phyloP scores from a whole-genome alignment of 1,139 yeast genomes.

The Candida glucosophila region DNA sequence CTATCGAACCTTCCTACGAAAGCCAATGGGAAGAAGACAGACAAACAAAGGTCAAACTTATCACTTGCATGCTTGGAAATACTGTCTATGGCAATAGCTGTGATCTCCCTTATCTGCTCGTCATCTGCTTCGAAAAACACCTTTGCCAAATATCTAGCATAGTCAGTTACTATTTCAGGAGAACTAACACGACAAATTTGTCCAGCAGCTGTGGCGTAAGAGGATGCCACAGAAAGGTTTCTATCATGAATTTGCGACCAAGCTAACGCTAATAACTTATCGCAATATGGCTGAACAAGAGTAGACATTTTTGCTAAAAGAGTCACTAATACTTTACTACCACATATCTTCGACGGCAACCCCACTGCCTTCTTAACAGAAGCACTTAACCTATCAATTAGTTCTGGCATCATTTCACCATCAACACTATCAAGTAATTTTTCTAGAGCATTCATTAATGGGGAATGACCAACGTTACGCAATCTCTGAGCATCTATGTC shows the following conservation, averaged over 20 bases:
- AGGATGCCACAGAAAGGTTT: constrained; percentile 62
- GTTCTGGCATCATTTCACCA: constrained; percentile 40
- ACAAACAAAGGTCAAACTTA: constrained; percentile 52
- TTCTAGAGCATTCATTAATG: constrained; percentile 85
- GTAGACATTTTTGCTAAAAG: constrained; percentile 52
- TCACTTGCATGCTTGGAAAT: constrained; percentile 68
- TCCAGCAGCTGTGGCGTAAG: constrained; percentile 80
- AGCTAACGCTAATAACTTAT: constrained; percentile 50
- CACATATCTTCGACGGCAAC: constrained; percentile 84
- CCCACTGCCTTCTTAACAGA: constrained; percentile 71
- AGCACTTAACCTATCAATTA: constrained; percentile 38
- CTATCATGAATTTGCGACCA: constrained; percentile 56
- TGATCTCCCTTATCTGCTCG: constrained; percentile 38
- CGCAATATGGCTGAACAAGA: constrained; percentile 52
- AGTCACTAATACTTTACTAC: constrained; percentile 66
- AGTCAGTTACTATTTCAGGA: constrained; percentile 43
- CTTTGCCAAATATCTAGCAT: constrained; percentile 42
- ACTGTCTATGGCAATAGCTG: constrained; percentile 59
- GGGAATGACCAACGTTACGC: constrained; percentile 69
- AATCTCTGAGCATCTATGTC: constrained; percentile 74
- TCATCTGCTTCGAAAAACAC: constrained; percentile 56
- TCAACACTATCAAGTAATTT: constrained; percentile 53
- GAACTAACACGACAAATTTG: constrained; percentile 62
- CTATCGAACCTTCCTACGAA: constrained; percentile 72
- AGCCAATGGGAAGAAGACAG: constrained; percentile 68